Evolutionary conservation across 352 stramenopile genomes (phyloP).

Genomic region (Phytophthora sp.): DNA sequence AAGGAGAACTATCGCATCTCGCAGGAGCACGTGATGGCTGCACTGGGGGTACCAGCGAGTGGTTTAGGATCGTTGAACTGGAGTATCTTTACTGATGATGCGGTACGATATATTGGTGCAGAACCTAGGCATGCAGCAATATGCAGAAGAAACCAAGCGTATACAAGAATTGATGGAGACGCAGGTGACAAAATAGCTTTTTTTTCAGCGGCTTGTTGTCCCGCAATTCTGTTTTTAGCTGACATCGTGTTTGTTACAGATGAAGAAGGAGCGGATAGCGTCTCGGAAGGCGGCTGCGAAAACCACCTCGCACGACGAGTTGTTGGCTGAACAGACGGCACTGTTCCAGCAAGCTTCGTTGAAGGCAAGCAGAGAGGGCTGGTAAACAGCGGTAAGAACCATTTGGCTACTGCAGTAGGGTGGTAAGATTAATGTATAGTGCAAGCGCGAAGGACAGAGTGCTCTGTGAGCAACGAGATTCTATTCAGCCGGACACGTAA

Average conservation of each 20-base stretch:
- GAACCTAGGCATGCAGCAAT: constrained; percentile 46
- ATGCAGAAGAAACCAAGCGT: constrained; percentile 40
- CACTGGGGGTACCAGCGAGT: constrained; percentile 48
- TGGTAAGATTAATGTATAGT: constrained; percentile 7
- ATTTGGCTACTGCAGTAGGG: neutral
- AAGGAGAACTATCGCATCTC: constrained; percentile 79
- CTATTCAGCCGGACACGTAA: neutral
- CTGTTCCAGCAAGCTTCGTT: constrained; percentile 73
- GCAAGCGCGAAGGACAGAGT: neutral
- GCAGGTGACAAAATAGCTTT: constrained; percentile 31
- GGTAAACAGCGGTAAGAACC: constrained; percentile 39
- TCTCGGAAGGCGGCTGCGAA: constrained; percentile 45
- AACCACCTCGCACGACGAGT: constrained; percentile 50
- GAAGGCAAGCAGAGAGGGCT: constrained; percentile 67
- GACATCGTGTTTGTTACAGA: constrained; percentile 21
- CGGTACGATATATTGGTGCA: constrained; percentile 17
- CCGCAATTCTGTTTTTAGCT: neutral
- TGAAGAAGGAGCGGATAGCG: constrained; percentile 52
- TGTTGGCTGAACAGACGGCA: constrained; percentile 74
- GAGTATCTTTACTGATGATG: neutral
- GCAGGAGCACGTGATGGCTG: constrained; percentile 57
- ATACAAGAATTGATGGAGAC: constrained; percentile 36
- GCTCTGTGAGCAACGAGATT: constrained; percentile 6
- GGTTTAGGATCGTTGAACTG: neutral
- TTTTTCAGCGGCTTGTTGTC: neutral